Evolutionary conservation across 78 protist genomes (phyloP), one percentile per base, ranked within the genome.

Genomic region (Protostelium mycophagum): DNA sequence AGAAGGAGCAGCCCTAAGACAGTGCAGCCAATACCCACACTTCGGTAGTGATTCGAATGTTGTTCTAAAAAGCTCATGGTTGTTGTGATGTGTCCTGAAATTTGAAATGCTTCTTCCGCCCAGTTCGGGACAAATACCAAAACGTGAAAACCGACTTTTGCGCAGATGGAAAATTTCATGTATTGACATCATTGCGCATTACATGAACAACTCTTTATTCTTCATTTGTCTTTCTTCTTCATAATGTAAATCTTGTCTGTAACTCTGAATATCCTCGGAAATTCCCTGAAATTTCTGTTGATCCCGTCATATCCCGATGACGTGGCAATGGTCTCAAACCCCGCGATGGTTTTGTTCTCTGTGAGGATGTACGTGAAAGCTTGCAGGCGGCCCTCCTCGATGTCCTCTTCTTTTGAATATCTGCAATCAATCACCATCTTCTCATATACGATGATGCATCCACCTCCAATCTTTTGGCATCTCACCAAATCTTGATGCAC

Each of bases 401-500:
- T 25, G 73, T 51, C 16, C 73, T 51, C 73, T 16, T 25, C 31
- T 16, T 51, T 51, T 5, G 73, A 51, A 51, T 51, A 51, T 51
- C 73, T 51, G 73, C 5, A 5, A 51, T 16, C 16, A 5, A 25
- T 51, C 73, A 51, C 31, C 73, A 51, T 16, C 73, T 5, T 51
- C 16, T 51, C 73, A 51, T 16, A 51, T 51, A 5, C 73, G 28
- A 88, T n/a, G n/a, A n/a, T n/a, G n/a, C 35, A 88, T 84, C 16
- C 87, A 91, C 83, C 0, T 87, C 89, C 35, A 88, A 39, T 1
- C 1, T 38, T 36, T 29, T 35, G 35, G 63, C 16, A 89, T 0
- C 73, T 95, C 92, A 37, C 83, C 38, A 35, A 95, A 95, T 87
- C 93, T 87, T 10, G 95, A 90, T 1, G 88, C 95, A 0, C 96